A percentile compares a stretch with the other conserved stretches of the same genome.
These are phyloP conservation scores for Cyamopsis tetragonoloba DNA, from an alignment of 306 rosid species.

Conservation along the genomic window DNA sequence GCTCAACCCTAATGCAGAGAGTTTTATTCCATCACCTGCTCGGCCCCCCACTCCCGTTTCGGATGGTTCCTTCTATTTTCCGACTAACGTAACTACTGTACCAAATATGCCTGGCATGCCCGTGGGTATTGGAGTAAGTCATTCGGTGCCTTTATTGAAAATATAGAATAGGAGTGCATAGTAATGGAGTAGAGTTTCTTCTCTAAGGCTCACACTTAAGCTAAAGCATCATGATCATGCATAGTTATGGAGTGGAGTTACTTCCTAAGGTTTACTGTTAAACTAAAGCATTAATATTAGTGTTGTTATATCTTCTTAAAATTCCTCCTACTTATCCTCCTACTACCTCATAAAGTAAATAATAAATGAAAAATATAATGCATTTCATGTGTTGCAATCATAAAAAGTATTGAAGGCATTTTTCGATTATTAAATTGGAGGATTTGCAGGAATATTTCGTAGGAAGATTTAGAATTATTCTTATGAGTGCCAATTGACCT, in stretches of 20 bases:
- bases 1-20: conserved; percentile 94
- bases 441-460: no score
- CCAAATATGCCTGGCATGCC: conserved; percentile 79
- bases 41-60: conserved; percentile 77
- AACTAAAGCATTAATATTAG: no score
- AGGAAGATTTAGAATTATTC: no score
- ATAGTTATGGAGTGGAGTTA: no score
- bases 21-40: conserved; percentile 69
- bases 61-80: conserved; percentile 77
- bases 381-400: no score
- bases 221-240: background rate
- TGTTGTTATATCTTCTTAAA: no score
- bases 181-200: conserved; percentile 3
- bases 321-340: no score
- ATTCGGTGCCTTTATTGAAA: conserved; percentile 10
- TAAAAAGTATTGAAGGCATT: no score
- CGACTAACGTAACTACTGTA: conserved; percentile 46
- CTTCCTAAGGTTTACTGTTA: no score
- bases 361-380: no score
- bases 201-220: background rate
- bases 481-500: background rate
- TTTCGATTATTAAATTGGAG: no score
- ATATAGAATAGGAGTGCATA: background rate
- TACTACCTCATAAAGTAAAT: no score
- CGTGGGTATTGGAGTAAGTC: conserved; percentile 78